Evolutionary conservation across 352 stramenopile species (phyloP), one percentile per base, ranked within the genome.

Genomic region (Phytophthora podocarpi): DNA sequence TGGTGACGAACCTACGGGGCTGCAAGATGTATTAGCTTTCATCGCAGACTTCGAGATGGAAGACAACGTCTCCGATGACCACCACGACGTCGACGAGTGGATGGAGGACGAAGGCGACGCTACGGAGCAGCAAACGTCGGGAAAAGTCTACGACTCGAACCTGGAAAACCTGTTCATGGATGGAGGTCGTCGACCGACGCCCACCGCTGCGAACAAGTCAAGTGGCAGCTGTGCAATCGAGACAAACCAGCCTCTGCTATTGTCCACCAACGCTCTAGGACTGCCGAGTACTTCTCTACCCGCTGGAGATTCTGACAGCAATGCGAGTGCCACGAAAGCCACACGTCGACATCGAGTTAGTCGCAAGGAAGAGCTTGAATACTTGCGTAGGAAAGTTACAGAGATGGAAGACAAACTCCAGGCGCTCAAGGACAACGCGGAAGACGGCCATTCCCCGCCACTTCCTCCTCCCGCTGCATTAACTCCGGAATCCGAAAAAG

Each of bases 321-420:
- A 27, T 34, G 11, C 9, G 39, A 18, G 13, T n/a, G 18, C 39
- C 16, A 21, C 18, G 3, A 51, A 50, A 9, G 3, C 35, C 3
- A 20, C 57, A 30, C 56, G 57, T 21, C 56, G 63, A 11, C 63
- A 54, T 27, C 57, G 63, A 21, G 42, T 67, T 3, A 72, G 40
- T 54, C 67, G 67, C n/a, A 68, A 70, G 18, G 55, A 80, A 51
- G 68, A 80, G 41, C 57, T 80, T 10, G 51, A 71, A 3, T 76
- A 78, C 26, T 43, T 80, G 31, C 68, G 68, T 8, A 57, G 67
- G 42, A 72, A 63, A 30, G 70, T 81, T 3, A 50, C 16, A 4
- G 69, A 72, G 3, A 71, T 81, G 51, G 72, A 81, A 41, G 28
- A 46, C 12, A 45, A 71, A 35, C 41, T 76, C 10, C 32, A 54